A percentile compares a stretch with the other conserved stretches of the same genome.
These are phyloP conservation scores for Ophiostoma ips DNA, from an alignment of 2,329 filamentous ascomycete genomes.

Conservation along the genomic window DNA sequence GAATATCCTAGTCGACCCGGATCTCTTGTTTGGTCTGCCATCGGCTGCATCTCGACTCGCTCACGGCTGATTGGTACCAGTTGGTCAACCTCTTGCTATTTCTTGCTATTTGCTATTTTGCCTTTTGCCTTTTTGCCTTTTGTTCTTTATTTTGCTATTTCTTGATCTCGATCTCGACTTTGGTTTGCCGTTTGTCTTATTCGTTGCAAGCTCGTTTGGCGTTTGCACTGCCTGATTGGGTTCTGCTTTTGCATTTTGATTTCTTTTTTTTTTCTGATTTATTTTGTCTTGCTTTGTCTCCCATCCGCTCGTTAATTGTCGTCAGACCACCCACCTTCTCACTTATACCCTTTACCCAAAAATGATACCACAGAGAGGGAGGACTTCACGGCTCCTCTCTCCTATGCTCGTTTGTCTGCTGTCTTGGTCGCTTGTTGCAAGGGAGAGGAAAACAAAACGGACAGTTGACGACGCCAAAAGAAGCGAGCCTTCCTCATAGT, in stretches of 20 bases:
- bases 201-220: no score
- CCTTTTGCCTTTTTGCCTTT: not conserved
- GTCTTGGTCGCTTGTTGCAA: not conserved
- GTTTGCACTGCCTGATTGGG: not conserved
- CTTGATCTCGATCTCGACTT: not conserved
- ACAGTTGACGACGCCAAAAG: not conserved
- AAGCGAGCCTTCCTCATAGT: conserved; percentile 4
- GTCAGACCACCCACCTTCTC: not conserved
- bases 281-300: not conserved
- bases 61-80: no score
- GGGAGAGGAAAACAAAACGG: not conserved
- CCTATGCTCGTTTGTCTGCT: conserved; percentile 1
- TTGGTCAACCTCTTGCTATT: no score
- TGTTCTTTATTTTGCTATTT: not conserved
- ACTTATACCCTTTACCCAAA: conserved; percentile 6
- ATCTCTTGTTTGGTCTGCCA: no score
- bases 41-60: no score
- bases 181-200: no score
- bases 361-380: conserved; percentile 7
- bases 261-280: not conserved
- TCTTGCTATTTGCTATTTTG: not conserved
- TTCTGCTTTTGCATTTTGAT: not conserved
- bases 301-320: not conserved
- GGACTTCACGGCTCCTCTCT: conserved; percentile 2
- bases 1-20: no score